Base-by-base conservation (phyloP, 305 asterid species). In the Fraxinus baroniana region DNA sequence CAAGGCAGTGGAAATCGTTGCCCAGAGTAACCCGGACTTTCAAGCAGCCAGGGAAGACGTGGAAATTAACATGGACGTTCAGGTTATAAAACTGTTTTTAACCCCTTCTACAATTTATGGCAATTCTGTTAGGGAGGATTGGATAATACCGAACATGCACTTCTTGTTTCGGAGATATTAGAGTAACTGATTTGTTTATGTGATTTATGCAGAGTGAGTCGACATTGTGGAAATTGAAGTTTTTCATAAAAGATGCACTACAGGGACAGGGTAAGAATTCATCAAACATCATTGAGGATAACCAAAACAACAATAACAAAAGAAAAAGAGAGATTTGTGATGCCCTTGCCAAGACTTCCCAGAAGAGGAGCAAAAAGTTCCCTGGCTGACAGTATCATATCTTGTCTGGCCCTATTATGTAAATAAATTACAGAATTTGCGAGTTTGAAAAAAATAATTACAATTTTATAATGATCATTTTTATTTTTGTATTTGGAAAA, bases 41-140 rank as follows among this genome's bases (percentile, higher is more conserved):
- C 92, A 90, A 83, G 80, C 92, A 28, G 70, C 84, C 1, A 89
- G 89, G 22, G 94, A 92, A 41, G 91, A 89, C 35, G 97, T 95
- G 46, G 95, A 90, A 74, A 92, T 95, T 39, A 92, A 94, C 90
- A 93, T 95, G 78, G 96, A 93, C 26, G 90, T 90, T 57, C 98
- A 92, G 99, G 99, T 92, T 55, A 13, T 60, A 78, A 57, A 7
- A 24, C 12, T 49, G 3, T 57, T 72, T 22, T 32, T 13, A 10
- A 46, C 73, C 80, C 80, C 6, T 37, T 35, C 80, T 46, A 30
- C 4, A 1, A 66, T 57, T 57, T 57, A 18, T n/a, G 68, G 68
- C 68, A 37, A 57, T 57, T 57, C n/a, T 57, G 68, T 57, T 57
- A n/a, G 26, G 28, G 28, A 66, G 36, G 35, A 9, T 66, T 66